Conservation (phyloP, 805 yeast species). For the Wickerhamomyces bovis region DNA sequence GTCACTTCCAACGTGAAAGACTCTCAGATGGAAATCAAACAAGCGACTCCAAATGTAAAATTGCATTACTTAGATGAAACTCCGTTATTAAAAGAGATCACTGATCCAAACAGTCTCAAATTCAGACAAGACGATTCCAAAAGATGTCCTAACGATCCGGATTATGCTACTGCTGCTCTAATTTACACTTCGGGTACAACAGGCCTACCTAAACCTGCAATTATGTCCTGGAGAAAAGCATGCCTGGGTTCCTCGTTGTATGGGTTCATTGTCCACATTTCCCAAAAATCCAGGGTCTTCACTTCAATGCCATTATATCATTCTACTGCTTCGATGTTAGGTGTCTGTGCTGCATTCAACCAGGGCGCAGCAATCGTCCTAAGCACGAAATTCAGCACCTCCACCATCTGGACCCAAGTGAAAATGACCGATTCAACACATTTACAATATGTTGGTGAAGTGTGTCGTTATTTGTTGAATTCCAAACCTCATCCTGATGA, state of each 20-base stretch:
- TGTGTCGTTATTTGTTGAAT: slow-evolving; percentile 76
- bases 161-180: slow-evolving; percentile 59
- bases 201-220: slow-evolving; percentile 90
- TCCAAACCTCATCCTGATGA: slow-evolving; percentile 64
- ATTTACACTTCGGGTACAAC: slow-evolving; percentile 94
- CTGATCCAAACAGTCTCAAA: slow-evolving; percentile 36
- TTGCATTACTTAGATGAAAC: slow-evolving; percentile 48
- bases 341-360: slow-evolving; percentile 62
- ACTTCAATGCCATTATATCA: slow-evolving; percentile 96
- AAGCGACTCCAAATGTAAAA: slow-evolving; percentile 32
- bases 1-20: slow-evolving; percentile 47
- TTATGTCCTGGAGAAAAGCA: slow-evolving; percentile 86
- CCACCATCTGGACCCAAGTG: slow-evolving; percentile 88
- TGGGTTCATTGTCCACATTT: slow-evolving; percentile 60
- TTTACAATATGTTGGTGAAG: slow-evolving; percentile 92
- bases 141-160: slow-evolving; percentile 53
- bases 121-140: slow-evolving; percentile 50
- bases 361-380: slow-evolving; percentile 74
- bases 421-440: slow-evolving; percentile 66
- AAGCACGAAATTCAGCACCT: slow-evolving; percentile 75
- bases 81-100: slow-evolving; percentile 35
- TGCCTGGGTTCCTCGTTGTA: slow-evolving; percentile 65
- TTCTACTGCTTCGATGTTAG: slow-evolving; percentile 87
- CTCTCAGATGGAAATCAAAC: slow-evolving; percentile 38
- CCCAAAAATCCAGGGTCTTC: slow-evolving; percentile 52